Evolutionary conservation across 331 rosid species (phyloP), one percentile per base, ranked within the genome.

Genomic region (Malus hybrid): DNA sequence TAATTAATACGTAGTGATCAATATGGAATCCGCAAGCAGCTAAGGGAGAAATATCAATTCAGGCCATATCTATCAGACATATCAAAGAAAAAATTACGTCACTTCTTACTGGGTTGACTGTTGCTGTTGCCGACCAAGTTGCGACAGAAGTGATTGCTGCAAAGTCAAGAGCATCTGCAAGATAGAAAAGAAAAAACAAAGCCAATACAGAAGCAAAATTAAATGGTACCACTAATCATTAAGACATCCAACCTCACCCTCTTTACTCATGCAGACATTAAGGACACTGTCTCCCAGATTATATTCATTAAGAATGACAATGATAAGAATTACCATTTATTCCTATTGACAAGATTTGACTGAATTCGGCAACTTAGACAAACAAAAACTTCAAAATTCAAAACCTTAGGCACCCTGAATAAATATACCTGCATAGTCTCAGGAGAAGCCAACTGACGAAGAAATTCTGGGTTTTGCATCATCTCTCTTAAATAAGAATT

Each of bases 381-480:
- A 48, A 70, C 75, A 54, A 10, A 32, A 70, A 14, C 34, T 16
- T 33, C 29, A n/a, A 31, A 57, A 1, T 22, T 14, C 31, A 36
- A 24, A 28, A 13, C 52, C 9, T 11, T 56, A 59, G 62, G 75
- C 60, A 77, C 46, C 46, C 56, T 69, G 65, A 69, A 83, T 50
- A 54, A 73, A 68, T 33, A 72, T 80, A 93, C 98, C 98, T 93
- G 98, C 85, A 93, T 77, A 78, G 96, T 90, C 83, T 93, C 98
- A 3, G 98, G 96, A 52, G 90, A 87, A 73, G 95, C 87, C 73
- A 93, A 79, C 79, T 88, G 84, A 28, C 91, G 96, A 63, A 90
- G 83, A 74, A 90, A 80, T 72, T 93, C 98, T 19, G 94, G 98
- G 74, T 88, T 88, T 80, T 93, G 90, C 88, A 90, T 86, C 89